Base-by-base conservation (phyloP, 495 filamentous ascomycete species). In the Penicillium soppii region DNA sequence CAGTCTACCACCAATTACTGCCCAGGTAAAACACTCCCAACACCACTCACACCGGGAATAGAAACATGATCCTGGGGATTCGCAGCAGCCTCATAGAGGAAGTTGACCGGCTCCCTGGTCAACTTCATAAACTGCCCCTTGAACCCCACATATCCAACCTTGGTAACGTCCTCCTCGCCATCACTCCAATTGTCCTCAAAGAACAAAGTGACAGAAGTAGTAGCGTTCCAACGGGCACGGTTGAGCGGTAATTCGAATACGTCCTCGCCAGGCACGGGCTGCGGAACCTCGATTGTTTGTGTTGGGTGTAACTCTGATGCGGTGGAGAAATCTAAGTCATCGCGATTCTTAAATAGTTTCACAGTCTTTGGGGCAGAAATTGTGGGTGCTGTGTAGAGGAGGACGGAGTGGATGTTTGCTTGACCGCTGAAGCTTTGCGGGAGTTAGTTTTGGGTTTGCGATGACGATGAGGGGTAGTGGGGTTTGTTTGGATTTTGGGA, bases 51-150 rank as follows among this genome's bases (percentile, higher is more conserved):
- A 5, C 77, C 77, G 5, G 69, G 72, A 22, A 80, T 75, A 35
- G 75, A 60, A 33, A 76, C 72, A 73, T 97, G 94, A 72, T 98
- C 94, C 47, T 67, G 78, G 13, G 92, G 92, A 58, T 96, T 96
- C 25, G 94, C 86, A 13, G 94, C 92, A 16, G 90, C 88, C 79
- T 98, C 94, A 67, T 97, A 98, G 40, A 95, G 56, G 55, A 96
- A 88, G 51, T 86, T 88, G 4, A 87, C 72, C 12, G 94, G 90
- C 63, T 95, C 91, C 37, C 87, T 79, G 16, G 85, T 91, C 59
- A 95, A 66, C 60, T 84, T 82, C 82, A 91, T 89, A 73, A 89
- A 96, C 61, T 95, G 88, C 25, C 94, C 94, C 68, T 89, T 91
- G 74, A 98, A 96, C 0, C 90, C 94, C 47, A 98, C 53, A 68